Conservation (phyloP, 805 yeast species). For the Maudiozyma barnettii region DNA sequence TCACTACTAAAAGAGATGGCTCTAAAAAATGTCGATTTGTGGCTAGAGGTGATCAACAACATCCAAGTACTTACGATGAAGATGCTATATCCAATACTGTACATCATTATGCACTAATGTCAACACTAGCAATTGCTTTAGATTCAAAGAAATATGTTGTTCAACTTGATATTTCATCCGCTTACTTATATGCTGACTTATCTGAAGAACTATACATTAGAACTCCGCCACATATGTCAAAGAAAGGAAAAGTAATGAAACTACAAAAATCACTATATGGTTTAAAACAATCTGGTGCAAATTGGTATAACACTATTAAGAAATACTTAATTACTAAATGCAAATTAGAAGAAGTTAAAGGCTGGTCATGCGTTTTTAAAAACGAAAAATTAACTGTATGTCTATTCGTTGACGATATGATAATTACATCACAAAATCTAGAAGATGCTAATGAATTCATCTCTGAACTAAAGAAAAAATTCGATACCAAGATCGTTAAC, state of each 20-base stretch:
- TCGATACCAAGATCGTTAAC: conserved; percentile 10
- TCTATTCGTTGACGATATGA: conserved; percentile 12
- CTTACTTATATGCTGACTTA: conserved; percentile 4
- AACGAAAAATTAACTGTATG: conserved; percentile 4
- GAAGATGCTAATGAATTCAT: background rate
- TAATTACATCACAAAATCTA: conserved; percentile 4
- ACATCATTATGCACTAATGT: conserved; percentile 10
- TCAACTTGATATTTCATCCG: conserved; percentile 6
- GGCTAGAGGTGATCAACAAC: conserved; percentile 11
- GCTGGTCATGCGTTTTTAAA: conserved; percentile 10
- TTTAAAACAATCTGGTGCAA: conserved; percentile 5
- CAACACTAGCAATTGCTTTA: conserved; percentile 5
- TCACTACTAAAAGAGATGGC: conserved; percentile 10
- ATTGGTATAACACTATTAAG: conserved; percentile 4
- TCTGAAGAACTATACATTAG: conserved; percentile 5
- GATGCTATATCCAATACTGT: conserved; percentile 6
- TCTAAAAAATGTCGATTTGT: conserved; percentile 8
- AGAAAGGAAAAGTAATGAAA: conserved; percentile 4
- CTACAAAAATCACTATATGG: conserved; percentile 6
- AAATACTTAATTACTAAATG: background rate
- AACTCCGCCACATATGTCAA: conserved; percentile 4
- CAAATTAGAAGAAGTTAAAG: conserved; percentile 4
- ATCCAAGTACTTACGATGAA: conserved; percentile 5
- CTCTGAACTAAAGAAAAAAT: conserved; percentile 1
- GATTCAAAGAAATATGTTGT: conserved; percentile 2